Evolutionary conservation across 192 early-diverging fungal species (phyloP), one percentile per base, ranked within the genome.

Genomic region (Physocladia obscura): DNA sequence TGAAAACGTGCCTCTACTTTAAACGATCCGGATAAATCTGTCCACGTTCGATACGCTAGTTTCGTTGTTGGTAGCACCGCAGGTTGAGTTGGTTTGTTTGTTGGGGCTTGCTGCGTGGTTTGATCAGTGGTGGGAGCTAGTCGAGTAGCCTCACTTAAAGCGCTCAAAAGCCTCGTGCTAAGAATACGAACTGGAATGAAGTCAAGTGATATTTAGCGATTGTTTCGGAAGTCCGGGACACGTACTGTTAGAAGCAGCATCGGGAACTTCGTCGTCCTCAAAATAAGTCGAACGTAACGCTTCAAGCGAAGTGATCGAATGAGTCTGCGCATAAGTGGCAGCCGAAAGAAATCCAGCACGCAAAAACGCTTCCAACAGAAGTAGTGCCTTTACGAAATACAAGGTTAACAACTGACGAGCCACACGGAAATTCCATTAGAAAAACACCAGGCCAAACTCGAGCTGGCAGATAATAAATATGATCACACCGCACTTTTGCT

Each of bases 1-100:
- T 56, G 37, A 22, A 68, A 68, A 1, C 65, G 30, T 1, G 65
- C 65, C 21, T 68, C 65, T 13, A 68, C 65, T 68, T 68, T 68
- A 38, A 68, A 68, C 15, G 50, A 56, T 8, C 65, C 65, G n/a
- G 65, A 68, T 27, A 68, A 44, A 52, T 68, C 65, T 11, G 65
- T 68, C 65, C 65, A 68, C 8, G 39, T 56, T 35, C 65, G 6
- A 35, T 56, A 19, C 1, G 65, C 51, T 17, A 68, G 39, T 37
- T 57, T 54, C 3, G 65, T 4, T 13, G 34, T 8, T 29, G 65
- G 32, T 27, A 35, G 17, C 5, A 21, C 30, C 4, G 65, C 31
- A 3, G 51, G 24, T 13, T 38, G 52, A 1, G 65, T 24, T 31
- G 62, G 35, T 26, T 21, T 22, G 29, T 15, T 8, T 44, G n/a